A percentile compares a stretch with the other conserved stretches of the same genome.
Evolutionary conservation across 139 green algal species (phyloP).

Genomic region (Closterium sp.): DNA sequence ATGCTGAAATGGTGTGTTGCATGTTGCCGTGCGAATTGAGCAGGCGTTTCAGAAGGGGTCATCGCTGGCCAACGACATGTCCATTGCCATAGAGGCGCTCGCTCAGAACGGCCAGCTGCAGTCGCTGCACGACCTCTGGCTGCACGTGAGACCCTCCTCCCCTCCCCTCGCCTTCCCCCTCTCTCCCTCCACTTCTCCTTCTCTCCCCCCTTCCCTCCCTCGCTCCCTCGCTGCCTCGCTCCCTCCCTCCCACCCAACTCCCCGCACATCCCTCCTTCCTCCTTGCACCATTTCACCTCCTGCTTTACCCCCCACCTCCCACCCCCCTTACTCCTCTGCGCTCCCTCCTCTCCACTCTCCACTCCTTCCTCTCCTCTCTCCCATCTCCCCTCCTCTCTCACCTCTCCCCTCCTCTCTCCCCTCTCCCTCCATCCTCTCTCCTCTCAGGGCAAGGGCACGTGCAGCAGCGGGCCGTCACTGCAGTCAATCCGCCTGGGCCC

Average conservation of each 20-base stretch:
- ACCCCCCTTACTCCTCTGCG: too few relatives aligned
- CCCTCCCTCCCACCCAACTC: neutral
- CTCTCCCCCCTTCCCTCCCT: neutral
- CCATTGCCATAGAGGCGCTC: neutral
- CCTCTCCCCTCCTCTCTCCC: neutral
- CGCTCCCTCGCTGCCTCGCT: neutral
- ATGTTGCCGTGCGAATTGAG: neutral
- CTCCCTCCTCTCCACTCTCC: too few relatives aligned
- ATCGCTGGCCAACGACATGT: neutral
- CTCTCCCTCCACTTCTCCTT: slow-evolving; percentile 4
- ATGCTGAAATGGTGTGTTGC: too few relatives aligned
- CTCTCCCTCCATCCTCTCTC: neutral
- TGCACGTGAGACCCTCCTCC: neutral
- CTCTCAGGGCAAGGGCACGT: neutral
- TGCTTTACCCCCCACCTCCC: neutral
- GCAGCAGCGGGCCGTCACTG: neutral
- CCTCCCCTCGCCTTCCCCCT: neutral
- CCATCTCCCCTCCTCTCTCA: neutral
- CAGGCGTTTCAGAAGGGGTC: neutral
- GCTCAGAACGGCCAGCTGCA: neutral
- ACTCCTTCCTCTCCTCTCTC: neutral
- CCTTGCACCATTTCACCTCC: too few relatives aligned
- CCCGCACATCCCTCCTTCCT: neutral
- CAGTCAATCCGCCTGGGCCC: neutral
- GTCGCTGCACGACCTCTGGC: slow-evolving; percentile 13